These are phyloP conservation scores for Pythium dissimile DNA, from an alignment of 352 stramenopile genomes.

Conservation along the genomic window DNA sequence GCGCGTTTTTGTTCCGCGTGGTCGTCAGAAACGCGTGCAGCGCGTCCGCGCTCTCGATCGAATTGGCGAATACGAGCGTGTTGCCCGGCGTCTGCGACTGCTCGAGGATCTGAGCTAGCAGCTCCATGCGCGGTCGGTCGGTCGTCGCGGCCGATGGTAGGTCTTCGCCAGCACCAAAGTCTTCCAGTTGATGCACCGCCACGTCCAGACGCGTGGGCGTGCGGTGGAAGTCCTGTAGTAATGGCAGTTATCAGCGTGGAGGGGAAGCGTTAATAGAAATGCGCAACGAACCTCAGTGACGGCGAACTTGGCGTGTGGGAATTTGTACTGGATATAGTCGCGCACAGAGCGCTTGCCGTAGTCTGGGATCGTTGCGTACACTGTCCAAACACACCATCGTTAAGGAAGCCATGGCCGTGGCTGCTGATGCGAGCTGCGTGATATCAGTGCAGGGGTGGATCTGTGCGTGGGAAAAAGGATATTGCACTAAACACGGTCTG, in stretches of 20 bases:
- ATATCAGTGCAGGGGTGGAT: background rate
- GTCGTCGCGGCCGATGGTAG: background rate
- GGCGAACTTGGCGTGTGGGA: constrained; percentile 53
- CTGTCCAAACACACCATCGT: constrained; percentile 9
- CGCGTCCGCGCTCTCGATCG: constrained; percentile 57
- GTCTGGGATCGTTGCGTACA: constrained; percentile 71
- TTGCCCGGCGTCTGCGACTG: constrained; percentile 21
- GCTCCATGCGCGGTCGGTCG: constrained; percentile 23
- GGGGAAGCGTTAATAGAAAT: background rate
- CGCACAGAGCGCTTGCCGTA: constrained; percentile 73
- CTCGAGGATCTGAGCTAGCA: constrained; percentile 49
- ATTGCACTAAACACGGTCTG: constrained; percentile 82
- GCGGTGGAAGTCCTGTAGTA: constrained; percentile 64
- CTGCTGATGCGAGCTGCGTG: too few species aligned
- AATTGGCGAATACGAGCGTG: constrained; percentile 75
- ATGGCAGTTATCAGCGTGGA: too few species aligned
- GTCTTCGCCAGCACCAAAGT: constrained; percentile 12
- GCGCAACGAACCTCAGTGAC: constrained; percentile 49
- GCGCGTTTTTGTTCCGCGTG: constrained; percentile 7
- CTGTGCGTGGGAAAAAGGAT: constrained; percentile 37
- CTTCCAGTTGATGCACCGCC: constrained; percentile 36
- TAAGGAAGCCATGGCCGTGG: constrained; percentile 23
- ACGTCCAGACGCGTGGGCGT: constrained; percentile 52
- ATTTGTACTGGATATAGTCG: constrained; percentile 75
- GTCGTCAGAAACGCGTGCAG: constrained; percentile 49